Conservation (phyloP, 2,329 filamentous ascomycete species). For the Cladosporium sp. region DNA sequence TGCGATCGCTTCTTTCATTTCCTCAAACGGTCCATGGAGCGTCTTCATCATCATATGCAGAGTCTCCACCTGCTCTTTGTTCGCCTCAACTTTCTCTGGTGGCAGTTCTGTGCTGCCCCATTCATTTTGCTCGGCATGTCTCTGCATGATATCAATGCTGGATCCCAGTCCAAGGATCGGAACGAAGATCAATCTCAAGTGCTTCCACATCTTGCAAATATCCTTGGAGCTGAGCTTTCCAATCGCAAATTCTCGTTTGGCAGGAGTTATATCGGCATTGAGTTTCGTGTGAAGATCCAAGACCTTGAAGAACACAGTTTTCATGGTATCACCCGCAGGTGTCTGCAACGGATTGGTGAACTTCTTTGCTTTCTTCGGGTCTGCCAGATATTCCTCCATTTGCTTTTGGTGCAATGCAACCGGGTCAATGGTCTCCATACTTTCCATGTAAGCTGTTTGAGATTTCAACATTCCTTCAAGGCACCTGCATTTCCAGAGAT, state of each 20-base stretch:
- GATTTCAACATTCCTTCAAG: slow-evolving; percentile 53
- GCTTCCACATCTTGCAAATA: slow-evolving; percentile 55
- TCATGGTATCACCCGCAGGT: slow-evolving; percentile 28
- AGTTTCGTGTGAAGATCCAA: slow-evolving; percentile 63
- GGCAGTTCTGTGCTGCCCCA: slow-evolving; percentile 35
- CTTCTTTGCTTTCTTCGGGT: slow-evolving; percentile 30
- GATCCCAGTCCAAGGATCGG: slow-evolving; percentile 64
- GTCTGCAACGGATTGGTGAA: slow-evolving; percentile 37
- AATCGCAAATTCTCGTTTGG: slow-evolving; percentile 68
- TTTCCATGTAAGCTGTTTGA: slow-evolving; percentile 61
- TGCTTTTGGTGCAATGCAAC: slow-evolving; percentile 16
- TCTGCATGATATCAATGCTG: slow-evolving; percentile 66
- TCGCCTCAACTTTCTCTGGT: slow-evolving; percentile 16
- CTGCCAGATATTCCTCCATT: slow-evolving; percentile 14
- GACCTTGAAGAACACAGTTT: slow-evolving; percentile 25
- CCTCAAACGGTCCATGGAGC: slow-evolving; percentile 63
- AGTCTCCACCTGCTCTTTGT: slow-evolving; percentile 24
- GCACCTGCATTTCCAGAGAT: slow-evolving; percentile 34
- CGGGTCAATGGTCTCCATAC: slow-evolving; percentile 56
- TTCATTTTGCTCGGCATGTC: slow-evolving; percentile 55
- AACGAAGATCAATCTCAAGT: slow-evolving; percentile 60
- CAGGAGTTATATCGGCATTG: slow-evolving; percentile 63
- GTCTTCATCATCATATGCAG: slow-evolving; percentile 67
- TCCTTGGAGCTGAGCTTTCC: slow-evolving; percentile 64
- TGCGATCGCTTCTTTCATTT: slow-evolving; percentile 59